Evolutionary conservation across 768 basidiomycete genomes (phyloP), one percentile per base, ranked within the genome.

Genomic region (Boletales sp.): DNA sequence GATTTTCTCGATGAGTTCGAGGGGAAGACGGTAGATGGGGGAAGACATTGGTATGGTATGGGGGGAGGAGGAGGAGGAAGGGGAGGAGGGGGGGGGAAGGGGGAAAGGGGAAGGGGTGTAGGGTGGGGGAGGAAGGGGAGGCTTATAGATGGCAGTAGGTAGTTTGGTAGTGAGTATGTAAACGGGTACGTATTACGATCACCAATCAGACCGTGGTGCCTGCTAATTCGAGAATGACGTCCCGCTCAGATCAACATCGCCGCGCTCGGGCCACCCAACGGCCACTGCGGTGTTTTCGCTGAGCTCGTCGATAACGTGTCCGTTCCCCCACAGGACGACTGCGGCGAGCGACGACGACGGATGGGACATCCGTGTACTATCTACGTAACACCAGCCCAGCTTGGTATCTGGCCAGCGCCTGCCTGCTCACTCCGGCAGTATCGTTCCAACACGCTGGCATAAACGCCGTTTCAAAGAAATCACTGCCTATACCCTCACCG

Each of bases 1-100:
- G 67, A 87, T 76, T 54, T 70, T 57, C 51, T 79, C 72, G 60
- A 86, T 61, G 45, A 74, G 51, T 70, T 74, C 72, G 72, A 70
- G 45, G 43, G 72, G 69, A 64, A 86, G 53, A 35, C 54, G 36
- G 53, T 33, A 49, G 17, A 76, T 55, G 40, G 53, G 44, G 9
- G 65, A 60, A 11, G 50, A n/a, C 62, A 62, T 62, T 50, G 31
- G n/a, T n/a, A n/a, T n/a, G 32, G 32, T 8, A 33, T 10, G 11
- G 41, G 46, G 32, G 30, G 18, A 13, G 31, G 15, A 71, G 53
- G 49, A 50, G 50, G 33, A 8, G 41, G 46, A 25, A 18, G 21
- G 10, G 32, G 17, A 71, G 53, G 50, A 50, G 39, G 21, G 21
- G 21, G 5, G 21, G 21, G 21, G n/a, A n/a, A n/a, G n/a, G n/a